phyloP scores from a whole-genome alignment of 805 yeast species.

The Metschnikowia shivogae region DNA sequence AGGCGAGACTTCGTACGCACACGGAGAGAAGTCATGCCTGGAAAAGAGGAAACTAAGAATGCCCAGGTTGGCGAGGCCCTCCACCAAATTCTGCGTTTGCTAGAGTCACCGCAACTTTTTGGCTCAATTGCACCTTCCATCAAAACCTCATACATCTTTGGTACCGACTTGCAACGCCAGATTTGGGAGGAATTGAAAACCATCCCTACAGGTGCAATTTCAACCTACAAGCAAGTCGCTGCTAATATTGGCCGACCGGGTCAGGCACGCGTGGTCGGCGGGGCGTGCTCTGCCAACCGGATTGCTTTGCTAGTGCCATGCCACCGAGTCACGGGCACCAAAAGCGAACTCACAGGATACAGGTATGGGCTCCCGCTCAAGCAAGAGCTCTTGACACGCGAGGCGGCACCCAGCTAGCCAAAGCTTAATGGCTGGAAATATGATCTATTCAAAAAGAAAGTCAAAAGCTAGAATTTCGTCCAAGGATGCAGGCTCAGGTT shows the following conservation, averaged over 20 bases:
- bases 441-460: slow-evolving; percentile 10
- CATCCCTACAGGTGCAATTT: slow-evolving; percentile 26
- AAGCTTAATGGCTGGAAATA: not conserved
- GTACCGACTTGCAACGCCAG: slow-evolving; percentile 35
- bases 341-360: slow-evolving; percentile 34
- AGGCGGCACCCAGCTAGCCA: not conserved
- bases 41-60: slow-evolving; percentile 3
- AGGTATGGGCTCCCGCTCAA: slow-evolving; percentile 36
- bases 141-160: slow-evolving; percentile 23
- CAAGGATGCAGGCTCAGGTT: slow-evolving; percentile 2
- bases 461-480: slow-evolving; percentile 11
- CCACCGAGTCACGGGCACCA: slow-evolving; percentile 35
- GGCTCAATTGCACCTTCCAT: slow-evolving; percentile 20
- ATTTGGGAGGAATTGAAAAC: slow-evolving; percentile 34
- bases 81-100: slow-evolving; percentile 2
- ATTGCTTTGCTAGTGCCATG: slow-evolving; percentile 42
- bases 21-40: slow-evolving; percentile 7
- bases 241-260: slow-evolving; percentile 23
- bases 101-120: slow-evolving; percentile 7
- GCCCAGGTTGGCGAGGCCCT: not conserved
- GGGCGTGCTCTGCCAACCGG: slow-evolving; percentile 38
- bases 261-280: slow-evolving; percentile 38
- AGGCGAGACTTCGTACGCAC: slow-evolving; percentile 10
- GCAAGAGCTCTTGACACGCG: slow-evolving; percentile 11
- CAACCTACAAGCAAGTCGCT: slow-evolving; percentile 33